Evolutionary conservation across 345 rosid genomes (phyloP), one percentile per base, ranked within the genome.

Genomic region (Citrus mangshanensis): DNA sequence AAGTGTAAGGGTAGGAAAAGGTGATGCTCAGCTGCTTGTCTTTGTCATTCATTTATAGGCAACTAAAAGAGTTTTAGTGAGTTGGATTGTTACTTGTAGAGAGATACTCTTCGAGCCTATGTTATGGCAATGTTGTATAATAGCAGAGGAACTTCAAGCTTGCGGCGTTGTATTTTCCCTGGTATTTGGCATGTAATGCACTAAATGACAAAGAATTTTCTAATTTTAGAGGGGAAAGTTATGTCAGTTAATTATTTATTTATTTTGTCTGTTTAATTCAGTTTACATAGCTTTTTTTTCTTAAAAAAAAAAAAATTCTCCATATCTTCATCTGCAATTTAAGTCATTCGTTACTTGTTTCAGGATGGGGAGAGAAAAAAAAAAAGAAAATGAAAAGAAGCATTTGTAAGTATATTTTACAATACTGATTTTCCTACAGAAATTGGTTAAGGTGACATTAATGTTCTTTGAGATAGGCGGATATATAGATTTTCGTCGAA

Each of bases 1-100:
- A 72, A 40, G 51, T 5, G 46, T 76, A 77, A 46, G 80, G 25
- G 13, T 38, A 79, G 80, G 77, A 78, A 46, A 61, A 82, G 61
- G 69, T 74, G 58, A 74, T 40, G 49, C 16, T 51, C 46, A 4
- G 40, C 6, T n/a, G 2, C 22, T 34, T 58, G 18, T n/a, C 6
- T 3, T 60, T 30, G 27, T 18, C 24, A 0, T 9, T 49, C 28
- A 24, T 70, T 42, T n/a, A 1, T 59, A 34, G 61, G 63, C 37
- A 32, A 34, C 30, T 27, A 38, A 16, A 21, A 25, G 18, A 7
- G 9, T 7, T 38, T 38, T 9, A 38, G 16, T 28, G 0, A 34
- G 76, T 71, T 78, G 5, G 75, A 24, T 46, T 49, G 22, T 28
- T 5, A 12, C 32, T 77, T 66, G 18, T 14, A 3, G 27, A 37